Base-by-base conservation (phyloP, 2,329 filamentous ascomycete genomes). In the Ilyonectria destructans region DNA sequence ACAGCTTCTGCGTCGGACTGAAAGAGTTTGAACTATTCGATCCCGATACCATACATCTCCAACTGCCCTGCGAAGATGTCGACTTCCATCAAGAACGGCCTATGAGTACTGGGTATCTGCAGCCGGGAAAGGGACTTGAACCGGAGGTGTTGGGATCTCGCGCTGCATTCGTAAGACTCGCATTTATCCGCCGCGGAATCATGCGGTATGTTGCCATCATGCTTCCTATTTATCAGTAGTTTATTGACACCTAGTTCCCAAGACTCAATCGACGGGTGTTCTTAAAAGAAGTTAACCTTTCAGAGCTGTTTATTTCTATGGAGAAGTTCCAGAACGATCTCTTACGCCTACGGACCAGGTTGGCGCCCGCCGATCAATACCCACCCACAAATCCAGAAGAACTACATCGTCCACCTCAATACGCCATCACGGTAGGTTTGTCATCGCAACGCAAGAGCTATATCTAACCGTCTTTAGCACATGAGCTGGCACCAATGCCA, bases 401-500 rank as follows among this genome's bases (percentile, higher is more conserved):
- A 7, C 13, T 65, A 4, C 68, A 72, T 10, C 63, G 59, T 15
- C 65, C 73, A 4, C 71, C 73, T 8, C 73, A 74, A 46, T 77
- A 74, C 26, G 62, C 68, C 29, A 71, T 68, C 19, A 74, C 73
- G 55, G 74, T 75, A 56, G 21, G 74, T 46, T 6, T 23, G 10
- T 5, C 10, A 8, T 19, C 26, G 9, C 5, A 3, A 7, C 1
- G 3, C 1, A 12, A 4, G 17, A 8, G 2, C 1, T 1, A 6
- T 4, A 15, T 4, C 26, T 19, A 9, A 56, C 69, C 56, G 33
- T 60, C 10, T 13, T 1, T 40, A 76, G 75, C 75, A 77, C 31
- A 77, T 77, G 73, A 77, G 72, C 1, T 85, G 80, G 74, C 82
- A 84, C 19, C 82, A 85, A 54, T 81, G 79, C 12, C 80, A 84